Evolutionary conservation across 805 yeast species (phyloP), one percentile per base, ranked within the genome.

Genomic region (Candida bentonensis): DNA sequence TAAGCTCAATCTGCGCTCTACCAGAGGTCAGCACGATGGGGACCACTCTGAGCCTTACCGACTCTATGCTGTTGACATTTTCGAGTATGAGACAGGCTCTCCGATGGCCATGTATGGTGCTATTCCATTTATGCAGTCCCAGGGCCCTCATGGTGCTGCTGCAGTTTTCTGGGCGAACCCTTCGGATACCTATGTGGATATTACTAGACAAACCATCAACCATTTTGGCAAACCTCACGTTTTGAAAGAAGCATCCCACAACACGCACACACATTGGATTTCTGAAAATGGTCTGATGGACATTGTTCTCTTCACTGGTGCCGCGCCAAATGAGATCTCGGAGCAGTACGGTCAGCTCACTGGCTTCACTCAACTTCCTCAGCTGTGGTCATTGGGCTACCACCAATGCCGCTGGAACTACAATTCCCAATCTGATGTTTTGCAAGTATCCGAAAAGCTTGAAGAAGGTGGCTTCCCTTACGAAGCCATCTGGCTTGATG

Each of bases 391-490:
- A 0, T 60, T 87, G 13, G 97, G 95, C 0, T 85, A 92, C 58
- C 97, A 92, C 58, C 98, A 92, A 62, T 89, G 96, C 58, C 73
- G 97, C 56, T 92, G 98, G 98, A 92, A 92, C 60, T 92, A 92
- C 64, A 84, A 85, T 57, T 88, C 82, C 53, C 88, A 84, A 56
- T 69, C 70, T 9, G 98, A 92, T 61, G 89, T 92, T 1, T 61
- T 86, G n/a, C 76, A 69, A 4, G 81, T 92, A 13, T 72, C 73
- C 50, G 58, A 68, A 1, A 70, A 75, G 45, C 80, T 92, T 72
- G 97, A 89, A 59, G 67, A 72, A 47, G 58, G 74, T 53, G 73
- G 68, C 39, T 77, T 92, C 46, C 96, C 97, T 2, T 83, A 79
- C 58, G 98, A 92, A 59, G 77, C 82, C 13, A 82, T 92, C 43